Evolutionary conservation across 1,284 basidiomycete genomes (phyloP), one percentile per base, ranked within the genome.

Genomic region (Heliocybe sulcata): DNA sequence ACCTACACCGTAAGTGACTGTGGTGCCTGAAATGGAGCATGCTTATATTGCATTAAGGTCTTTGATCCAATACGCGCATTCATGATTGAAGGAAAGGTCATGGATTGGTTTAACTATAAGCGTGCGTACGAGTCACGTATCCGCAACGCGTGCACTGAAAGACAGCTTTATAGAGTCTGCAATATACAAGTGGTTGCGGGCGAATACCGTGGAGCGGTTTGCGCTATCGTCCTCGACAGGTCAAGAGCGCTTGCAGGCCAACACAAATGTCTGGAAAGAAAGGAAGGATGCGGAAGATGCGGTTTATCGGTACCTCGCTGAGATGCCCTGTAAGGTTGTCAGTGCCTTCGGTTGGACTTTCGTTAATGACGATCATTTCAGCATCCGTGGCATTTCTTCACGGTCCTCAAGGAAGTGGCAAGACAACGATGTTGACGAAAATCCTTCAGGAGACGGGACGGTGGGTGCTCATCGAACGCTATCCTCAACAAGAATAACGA

Each of bases 381-480:
- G 84, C 69, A 23, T 87, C 86, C 1, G 72, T 90, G 31, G 77
- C 84, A n/a, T 90, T 96, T 59, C 72, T 99, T 20, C 88, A 95
- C 51, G 96, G 96, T 1, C 96, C 96, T 0, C 86, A 90, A 56
- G 96, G 96, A 1, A 92, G 89, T 58, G 95, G 96, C 3, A 98
- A 98, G 71, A 79, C 79, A 2, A 77, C 77, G 6, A 78, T 98
- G 70, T 69, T 97, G 2, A 70, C 80, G 6, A 68, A 77, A 2
- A 75, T 91, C 3, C 67, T 93, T 55, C 73, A 80, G 54, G 77
- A 85, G 23, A 74, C 75, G 38, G 72, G 76, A 26, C 80, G 91
- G 88, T 83, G 62, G 62, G 73, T 49, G 3, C 9, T 11, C 22
- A 55, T 16, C 26, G 31, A 19, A 54, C 52, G 22, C 31, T 23